These are phyloP conservation scores for Pseudogymnoascus pannorum DNA, from an alignment of 2,329 filamentous ascomycete genomes.

Conservation along the genomic window DNA sequence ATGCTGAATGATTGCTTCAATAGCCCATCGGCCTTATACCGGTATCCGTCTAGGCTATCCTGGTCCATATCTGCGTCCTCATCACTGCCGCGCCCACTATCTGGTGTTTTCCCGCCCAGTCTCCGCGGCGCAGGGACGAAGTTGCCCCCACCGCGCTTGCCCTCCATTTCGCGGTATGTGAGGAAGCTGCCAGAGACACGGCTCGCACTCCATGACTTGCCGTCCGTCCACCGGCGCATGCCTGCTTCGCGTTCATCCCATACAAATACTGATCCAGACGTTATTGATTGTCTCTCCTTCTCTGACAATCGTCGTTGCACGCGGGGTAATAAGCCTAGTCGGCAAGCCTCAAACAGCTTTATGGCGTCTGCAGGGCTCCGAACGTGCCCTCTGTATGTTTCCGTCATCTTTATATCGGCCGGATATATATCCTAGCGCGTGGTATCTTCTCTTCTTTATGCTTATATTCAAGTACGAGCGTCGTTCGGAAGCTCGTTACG, in stretches of 20 bases:
- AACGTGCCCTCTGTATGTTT: constrained; percentile 93
- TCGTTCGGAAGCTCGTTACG: neutral
- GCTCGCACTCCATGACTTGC: constrained; percentile 98
- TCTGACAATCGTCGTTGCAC: constrained; percentile 91
- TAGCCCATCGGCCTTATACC: constrained; percentile 91
- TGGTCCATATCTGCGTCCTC: constrained; percentile 65
- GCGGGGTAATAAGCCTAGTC: constrained; percentile 74
- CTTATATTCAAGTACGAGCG: neutral
- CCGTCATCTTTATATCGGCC: constrained; percentile 33
- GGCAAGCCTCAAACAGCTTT: constrained; percentile 93
- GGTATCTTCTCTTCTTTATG: neutral
- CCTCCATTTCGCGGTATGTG: constrained; percentile 98
- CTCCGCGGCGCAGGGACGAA: constrained; percentile 54
- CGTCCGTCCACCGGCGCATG: constrained; percentile 97
- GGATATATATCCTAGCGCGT: neutral
- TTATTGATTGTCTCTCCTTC: constrained; percentile 93
- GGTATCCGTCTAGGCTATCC: constrained; percentile 79
- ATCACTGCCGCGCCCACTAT: constrained; percentile 73
- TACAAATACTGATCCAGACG: constrained; percentile 96
- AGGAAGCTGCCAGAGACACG: constrained; percentile 95
- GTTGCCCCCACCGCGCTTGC: constrained; percentile 76
- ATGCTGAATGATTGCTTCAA: constrained; percentile 99
- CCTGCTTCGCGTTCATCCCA: constrained; percentile 98
- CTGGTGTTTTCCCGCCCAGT: constrained; percentile 68
- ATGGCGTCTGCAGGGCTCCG: constrained; percentile 95